These are phyloP conservation scores for Microcyclospora tardicrescens DNA, from an alignment of 2,329 filamentous ascomycete species.

Conservation along the genomic window DNA sequence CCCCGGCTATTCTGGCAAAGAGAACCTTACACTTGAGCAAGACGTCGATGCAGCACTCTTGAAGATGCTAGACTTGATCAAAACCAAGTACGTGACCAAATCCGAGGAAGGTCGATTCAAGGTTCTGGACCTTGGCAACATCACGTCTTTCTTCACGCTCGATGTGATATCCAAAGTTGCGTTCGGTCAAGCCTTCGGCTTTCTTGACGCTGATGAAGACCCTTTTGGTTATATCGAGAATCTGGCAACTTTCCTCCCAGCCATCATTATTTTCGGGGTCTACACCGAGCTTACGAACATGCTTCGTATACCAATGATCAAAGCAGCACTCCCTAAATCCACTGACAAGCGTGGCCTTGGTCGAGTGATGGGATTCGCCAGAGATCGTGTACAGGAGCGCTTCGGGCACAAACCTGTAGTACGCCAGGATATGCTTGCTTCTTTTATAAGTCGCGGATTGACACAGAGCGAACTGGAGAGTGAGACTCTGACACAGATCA, in stretches of 20 bases:
- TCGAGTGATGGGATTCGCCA: conserved; percentile 31
- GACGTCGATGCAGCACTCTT: conserved; percentile 25
- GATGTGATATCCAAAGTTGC: conserved; percentile 30
- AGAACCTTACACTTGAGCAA: conserved; percentile 25
- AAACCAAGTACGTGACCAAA: conserved; percentile 22
- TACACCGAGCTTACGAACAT: conserved; percentile 31
- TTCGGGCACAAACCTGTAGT: conserved; percentile 32
- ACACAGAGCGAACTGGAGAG: conserved; percentile 29
- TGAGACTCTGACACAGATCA: conserved; percentile 34
- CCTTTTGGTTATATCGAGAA: conserved; percentile 37
- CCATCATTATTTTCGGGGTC: conserved; percentile 33
- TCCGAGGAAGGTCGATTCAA: conserved; percentile 18
- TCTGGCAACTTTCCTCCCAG: conserved; percentile 30
- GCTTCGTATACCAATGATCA: conserved; percentile 29
- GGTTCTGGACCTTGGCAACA: conserved; percentile 24
- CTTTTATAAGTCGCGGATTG: conserved; percentile 37
- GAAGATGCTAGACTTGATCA: conserved; percentile 22
- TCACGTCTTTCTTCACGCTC: conserved; percentile 28
- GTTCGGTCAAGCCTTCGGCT: conserved; percentile 36
- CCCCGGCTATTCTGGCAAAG: conserved; percentile 28
- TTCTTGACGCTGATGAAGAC: conserved; percentile 36
- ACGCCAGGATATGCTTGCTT: conserved; percentile 41
- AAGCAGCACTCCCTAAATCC: conserved; percentile 30
- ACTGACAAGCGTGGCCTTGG: conserved; percentile 34
- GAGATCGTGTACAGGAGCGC: conserved; percentile 33